Conservation (phyloP, 768 basidiomycete genomes). For the Agaricus bisporus region DNA sequence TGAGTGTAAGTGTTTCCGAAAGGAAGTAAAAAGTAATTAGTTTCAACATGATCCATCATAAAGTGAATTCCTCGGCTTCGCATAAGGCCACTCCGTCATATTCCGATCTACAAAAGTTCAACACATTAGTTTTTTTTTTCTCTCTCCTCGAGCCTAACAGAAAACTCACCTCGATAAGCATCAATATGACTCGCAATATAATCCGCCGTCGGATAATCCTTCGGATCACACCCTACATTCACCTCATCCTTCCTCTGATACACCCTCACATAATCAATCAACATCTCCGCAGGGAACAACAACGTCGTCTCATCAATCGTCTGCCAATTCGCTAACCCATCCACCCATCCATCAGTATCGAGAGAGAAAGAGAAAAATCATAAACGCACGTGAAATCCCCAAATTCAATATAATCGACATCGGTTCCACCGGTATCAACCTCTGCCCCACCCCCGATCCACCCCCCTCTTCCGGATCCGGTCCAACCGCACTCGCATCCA, state of each 20-base stretch:
- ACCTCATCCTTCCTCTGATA: slow-evolving; percentile 57
- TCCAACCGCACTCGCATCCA: slow-evolving; percentile 49
- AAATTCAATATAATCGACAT: slow-evolving; percentile 57
- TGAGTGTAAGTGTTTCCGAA: too few species aligned
- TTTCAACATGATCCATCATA: too few species aligned
- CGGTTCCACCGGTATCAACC: slow-evolving; percentile 55
- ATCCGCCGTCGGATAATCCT: slow-evolving; percentile 55
- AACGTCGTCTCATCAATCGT: slow-evolving; percentile 46
- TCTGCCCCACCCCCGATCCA: slow-evolving; percentile 49
- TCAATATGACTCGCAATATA: slow-evolving; percentile 52
- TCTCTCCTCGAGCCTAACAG: neutral
- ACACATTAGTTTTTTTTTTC: too few species aligned
- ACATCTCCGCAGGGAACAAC: slow-evolving; percentile 64
- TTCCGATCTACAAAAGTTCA: slow-evolving; percentile 36
- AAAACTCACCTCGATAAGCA: slow-evolving; percentile 52
- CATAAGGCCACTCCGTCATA: slow-evolving; percentile 35
- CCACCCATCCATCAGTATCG: too few species aligned
- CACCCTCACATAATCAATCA: slow-evolving; percentile 76
- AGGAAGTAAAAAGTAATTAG: too few species aligned
- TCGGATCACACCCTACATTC: slow-evolving; percentile 66
- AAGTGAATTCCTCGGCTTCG: slow-evolving; percentile 30
- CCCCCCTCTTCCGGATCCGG: slow-evolving; percentile 26
- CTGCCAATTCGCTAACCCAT: slow-evolving; percentile 72
- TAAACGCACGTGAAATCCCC: slow-evolving; percentile 48
- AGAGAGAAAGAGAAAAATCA: too few species aligned